Evolutionary conservation across 2,329 filamentous ascomycete species (phyloP), one percentile per base, ranked within the genome.

Genomic region (Nigrograna mackinnonii): DNA sequence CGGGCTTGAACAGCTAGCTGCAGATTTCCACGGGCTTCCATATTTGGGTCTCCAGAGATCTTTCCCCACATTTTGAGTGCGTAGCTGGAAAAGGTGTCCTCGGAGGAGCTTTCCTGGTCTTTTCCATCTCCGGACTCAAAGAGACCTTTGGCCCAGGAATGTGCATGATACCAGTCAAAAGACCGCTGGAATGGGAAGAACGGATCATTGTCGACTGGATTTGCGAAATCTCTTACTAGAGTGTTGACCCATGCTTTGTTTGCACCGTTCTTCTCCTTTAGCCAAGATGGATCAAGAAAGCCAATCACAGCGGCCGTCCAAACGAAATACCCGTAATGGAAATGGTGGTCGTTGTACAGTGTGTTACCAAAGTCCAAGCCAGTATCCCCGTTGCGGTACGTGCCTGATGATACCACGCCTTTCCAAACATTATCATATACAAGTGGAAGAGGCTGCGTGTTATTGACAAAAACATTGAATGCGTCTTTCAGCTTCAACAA

Each of bases 31-130:
- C 90, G 79, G 22, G 86, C 86, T 64, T 94, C 89, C 80, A 96
- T 85, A 58, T 87, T 85, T 4, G 73, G 69, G 69, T 97, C 86
- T 19, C 86, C 84, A 45, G 78, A 84, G 5, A 87, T 85, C 20
- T 78, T 78, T 3, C 92, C 94, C 94, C 94, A 97, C 85, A 97
- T 90, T 75, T 96, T 96, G 61, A 96, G 71, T 0, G 87, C 90
- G 67, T 95, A 96, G 2, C 85, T 83, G 41, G 88, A 86, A 82
- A 96, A 91, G 44, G 85, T 83, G 69, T 99, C 94, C 71, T 99
- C 94, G 0, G 90, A 96, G 35, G 88, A 90, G 12, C 89, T 95
- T 66, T 99, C 94, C 70, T 94, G 83, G 68, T 94, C 85, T 71
- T 91, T 92, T 55, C 89, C 88, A 64, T 94, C 89, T 46, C 75